Conservation (phyloP, 352 stramenopile species). For the Thraustochytrium aureum region DNA sequence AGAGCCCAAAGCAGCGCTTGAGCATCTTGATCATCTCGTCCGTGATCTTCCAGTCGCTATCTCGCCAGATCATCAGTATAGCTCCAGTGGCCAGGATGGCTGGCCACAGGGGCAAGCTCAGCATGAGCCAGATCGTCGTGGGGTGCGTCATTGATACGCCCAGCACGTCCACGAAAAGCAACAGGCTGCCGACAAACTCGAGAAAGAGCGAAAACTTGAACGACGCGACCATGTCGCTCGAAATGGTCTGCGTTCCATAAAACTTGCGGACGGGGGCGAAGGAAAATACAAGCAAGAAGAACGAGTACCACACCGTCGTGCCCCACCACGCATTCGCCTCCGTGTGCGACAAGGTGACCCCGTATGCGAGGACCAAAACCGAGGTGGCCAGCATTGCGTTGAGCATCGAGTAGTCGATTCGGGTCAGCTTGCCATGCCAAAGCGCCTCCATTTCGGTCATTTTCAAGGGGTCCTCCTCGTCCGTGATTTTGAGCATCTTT, state of each 20-base stretch:
- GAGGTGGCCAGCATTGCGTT: background rate
- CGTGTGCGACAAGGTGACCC: slow-evolving; percentile 7
- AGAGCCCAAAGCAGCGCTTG: slow-evolving; percentile 57
- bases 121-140: slow-evolving; percentile 71
- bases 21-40: slow-evolving; percentile 62
- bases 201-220: slow-evolving; percentile 32
- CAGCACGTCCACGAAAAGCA: slow-evolving; percentile 70
- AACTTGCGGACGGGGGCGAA: slow-evolving; percentile 46
- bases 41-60: slow-evolving; percentile 69
- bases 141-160: slow-evolving; percentile 67
- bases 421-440: slow-evolving; percentile 50
- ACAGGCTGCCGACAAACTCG: slow-evolving; percentile 55
- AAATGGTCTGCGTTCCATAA: slow-evolving; percentile 36
- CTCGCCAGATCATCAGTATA: slow-evolving; percentile 72
- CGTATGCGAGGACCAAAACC: slow-evolving; percentile 1
- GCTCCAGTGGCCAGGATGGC: slow-evolving; percentile 70
- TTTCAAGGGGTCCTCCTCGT: slow-evolving; percentile 39
- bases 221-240: slow-evolving; percentile 33
- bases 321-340: slow-evolving; percentile 23
- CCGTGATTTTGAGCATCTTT: background rate
- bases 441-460: slow-evolving; percentile 48
- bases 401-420: slow-evolving; percentile 45
- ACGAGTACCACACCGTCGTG: slow-evolving; percentile 1
- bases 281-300: slow-evolving; percentile 21
- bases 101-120: slow-evolving; percentile 73